Base-by-base conservation (phyloP, 768 basidiomycete species). In the Russula earlei region DNA sequence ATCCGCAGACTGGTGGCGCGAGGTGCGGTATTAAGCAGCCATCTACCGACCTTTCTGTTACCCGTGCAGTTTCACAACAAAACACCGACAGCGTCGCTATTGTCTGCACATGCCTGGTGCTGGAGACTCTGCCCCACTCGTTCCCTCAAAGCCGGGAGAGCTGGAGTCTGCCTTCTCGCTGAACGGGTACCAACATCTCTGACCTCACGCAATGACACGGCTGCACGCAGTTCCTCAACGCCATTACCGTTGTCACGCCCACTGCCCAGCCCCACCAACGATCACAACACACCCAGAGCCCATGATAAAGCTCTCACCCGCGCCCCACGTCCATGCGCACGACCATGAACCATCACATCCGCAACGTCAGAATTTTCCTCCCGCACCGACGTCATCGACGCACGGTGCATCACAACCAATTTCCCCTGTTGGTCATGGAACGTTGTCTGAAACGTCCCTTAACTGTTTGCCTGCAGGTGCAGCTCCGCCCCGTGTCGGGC, bases 181-280 rank as follows among this genome's bases (percentile, higher is more conserved):
- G 20, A 58, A 44, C 41, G 24, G 19, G 20, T 49, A 22, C 44
- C 50, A 4, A n/a, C 15, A 17, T 58, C 58, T 17, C 49, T 31
- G 24, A 10, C 40, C 22, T 38, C 52, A 9, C 34, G 53, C 33
- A 53, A 20, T 34, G 31, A 19, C 24, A 37, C 6, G 7, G 14
- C 55, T 15, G 15, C 50, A 25, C 55, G 59, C 29, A 60, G 59
- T 29, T 20, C 50, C 19, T 60, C 59, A 5, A 52, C 56, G 4
- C 56, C 59, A 4, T 17, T 58, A 5, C 59, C 55, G 9, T 36
- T 57, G 24, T 46, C 59, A 4, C 60, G 60, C 33, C 60, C 60
- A 22, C 54, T 59, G 5, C 59, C 59, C 1, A 58, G 46, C 38
- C n/a, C 56, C 59, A 3, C 59, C 59, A 10, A 25, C 42, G 38